Evolutionary conservation across 208 protist species (phyloP).

Genomic region (Trypanosoma conorhini): DNA sequence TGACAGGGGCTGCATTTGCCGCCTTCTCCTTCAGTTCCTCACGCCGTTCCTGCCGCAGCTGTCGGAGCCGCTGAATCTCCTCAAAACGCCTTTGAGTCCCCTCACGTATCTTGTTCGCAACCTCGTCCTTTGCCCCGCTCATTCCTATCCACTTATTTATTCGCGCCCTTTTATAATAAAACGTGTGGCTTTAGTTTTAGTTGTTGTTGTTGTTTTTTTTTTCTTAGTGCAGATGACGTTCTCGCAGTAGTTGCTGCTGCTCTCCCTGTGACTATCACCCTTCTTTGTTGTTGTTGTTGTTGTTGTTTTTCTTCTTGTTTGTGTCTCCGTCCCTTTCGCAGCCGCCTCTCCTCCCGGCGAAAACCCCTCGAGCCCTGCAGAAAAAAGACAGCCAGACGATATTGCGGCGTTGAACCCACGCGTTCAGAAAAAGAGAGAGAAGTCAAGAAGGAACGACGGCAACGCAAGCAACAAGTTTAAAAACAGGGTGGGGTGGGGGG

Average conservation of each 20-base stretch:
- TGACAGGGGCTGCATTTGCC: constrained; percentile 17
- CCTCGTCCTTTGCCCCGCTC: constrained; percentile 34
- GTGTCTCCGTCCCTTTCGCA: neutral
- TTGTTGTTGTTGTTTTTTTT: neutral
- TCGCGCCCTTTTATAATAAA: neutral
- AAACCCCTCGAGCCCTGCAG: neutral
- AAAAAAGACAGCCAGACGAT: neutral
- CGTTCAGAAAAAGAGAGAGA: neutral
- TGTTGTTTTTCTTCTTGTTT: neutral
- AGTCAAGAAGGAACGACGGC: neutral
- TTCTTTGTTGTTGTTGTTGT: neutral
- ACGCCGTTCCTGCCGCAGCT: constrained; percentile 56
- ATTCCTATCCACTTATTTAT: neutral
- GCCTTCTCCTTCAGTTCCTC: constrained; percentile 42
- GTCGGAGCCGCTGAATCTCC: constrained; percentile 57
- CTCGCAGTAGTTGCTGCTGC: neutral
- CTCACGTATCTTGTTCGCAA: constrained; percentile 62
- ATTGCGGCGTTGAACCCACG: neutral
- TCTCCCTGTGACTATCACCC: neutral
- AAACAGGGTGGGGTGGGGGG: no score
- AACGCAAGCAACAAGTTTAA: constrained; percentile 14
- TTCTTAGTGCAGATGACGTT: neutral
- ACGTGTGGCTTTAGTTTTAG: no score
- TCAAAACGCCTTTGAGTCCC: constrained; percentile 53
- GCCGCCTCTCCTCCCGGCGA: neutral